Evolutionary conservation across 352 stramenopile species (phyloP).

Genomic region (Phytophthora meadii): DNA sequence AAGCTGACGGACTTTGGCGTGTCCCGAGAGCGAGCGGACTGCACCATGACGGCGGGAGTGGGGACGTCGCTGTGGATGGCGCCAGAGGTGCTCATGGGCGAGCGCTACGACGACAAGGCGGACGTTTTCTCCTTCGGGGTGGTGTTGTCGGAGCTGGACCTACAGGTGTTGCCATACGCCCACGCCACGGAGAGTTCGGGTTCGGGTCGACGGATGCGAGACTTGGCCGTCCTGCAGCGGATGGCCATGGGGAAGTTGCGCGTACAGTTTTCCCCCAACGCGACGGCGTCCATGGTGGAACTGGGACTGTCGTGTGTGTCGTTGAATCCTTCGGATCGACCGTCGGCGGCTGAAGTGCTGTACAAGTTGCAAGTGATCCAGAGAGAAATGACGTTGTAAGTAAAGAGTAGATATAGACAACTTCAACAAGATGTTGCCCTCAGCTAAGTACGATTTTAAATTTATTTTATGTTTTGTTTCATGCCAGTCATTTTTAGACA

Average conservation of each 20-base stretch:
- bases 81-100: conserved; percentile 33
- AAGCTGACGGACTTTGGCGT: conserved; percentile 48
- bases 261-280: conserved; percentile 33
- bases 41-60: conserved; percentile 40
- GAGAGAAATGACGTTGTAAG: not conserved
- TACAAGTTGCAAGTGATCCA: conserved; percentile 20
- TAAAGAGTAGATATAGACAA: not conserved
- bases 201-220: conserved; percentile 9
- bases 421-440: too few species aligned
- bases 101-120: conserved; percentile 29
- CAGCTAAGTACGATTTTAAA: not conserved
- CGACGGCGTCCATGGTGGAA: conserved; percentile 17
- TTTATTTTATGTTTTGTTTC: too few species aligned
- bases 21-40: conserved; percentile 18
- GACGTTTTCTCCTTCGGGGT: conserved; percentile 45
- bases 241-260: conserved; percentile 31
- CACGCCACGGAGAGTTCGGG: conserved; percentile 12
- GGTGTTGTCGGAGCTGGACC: conserved; percentile 36
- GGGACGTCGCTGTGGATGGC: conserved; percentile 40
- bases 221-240: conserved; percentile 34
- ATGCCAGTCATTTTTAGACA: not conserved
- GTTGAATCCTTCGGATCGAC: conserved; percentile 31
- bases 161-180: conserved; percentile 22
- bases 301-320: conserved; percentile 35
- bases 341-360: conserved; percentile 29